Base-by-base conservation (phyloP, 2,329 filamentous ascomycete species). In the Chaetothyriales sp. region DNA sequence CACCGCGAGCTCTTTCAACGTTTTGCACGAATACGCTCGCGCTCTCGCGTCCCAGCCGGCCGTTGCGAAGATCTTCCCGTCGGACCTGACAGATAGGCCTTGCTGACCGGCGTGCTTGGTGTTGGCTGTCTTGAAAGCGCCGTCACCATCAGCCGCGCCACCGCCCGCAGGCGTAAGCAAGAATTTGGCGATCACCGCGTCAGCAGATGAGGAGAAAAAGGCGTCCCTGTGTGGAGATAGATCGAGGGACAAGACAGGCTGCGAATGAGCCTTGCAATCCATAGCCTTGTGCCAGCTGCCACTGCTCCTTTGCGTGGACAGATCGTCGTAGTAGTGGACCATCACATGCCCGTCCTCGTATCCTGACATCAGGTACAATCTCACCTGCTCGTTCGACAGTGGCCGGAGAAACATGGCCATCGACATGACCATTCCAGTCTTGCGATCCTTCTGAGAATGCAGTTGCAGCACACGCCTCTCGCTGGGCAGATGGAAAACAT, bases 51-150 rank as follows among this genome's bases (percentile, higher is more conserved):
- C 92, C 92, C 92, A 98, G 2, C 92, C 92, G 0, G 87, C 90
- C 0, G 90, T 97, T 2, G 85, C 87, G 58, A 95, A 85, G 3
- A 98, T 76, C 57, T 79, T 83, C 2, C 82, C 85, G 65, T 98
- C 92, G 1, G 81, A 83, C 13, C 92, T 80, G 20, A 95, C 76
- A 2, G 70, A 71, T 5, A 98, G 70, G 9, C 82, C 80, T 67
- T 98, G 92, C 65, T 97, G 90, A 1, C 92, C 92, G 0, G 89
- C 78, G 66, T 97, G 92, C 63, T 85, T 90, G 1, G 90, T 95
- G 60, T 90, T 82, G 45, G 82, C 58, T 0, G 70, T 66, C 61
- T 83, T 85, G 48, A 83, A 62, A 0, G 83, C 77, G 50, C 76
- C 55, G 43, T 58, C 44, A 47, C 55, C 29, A 46, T 59, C 9